Evolutionary conservation across 2,329 filamentous ascomycete genomes (phyloP).

Genomic region (Colletotrichum scovillei): DNA sequence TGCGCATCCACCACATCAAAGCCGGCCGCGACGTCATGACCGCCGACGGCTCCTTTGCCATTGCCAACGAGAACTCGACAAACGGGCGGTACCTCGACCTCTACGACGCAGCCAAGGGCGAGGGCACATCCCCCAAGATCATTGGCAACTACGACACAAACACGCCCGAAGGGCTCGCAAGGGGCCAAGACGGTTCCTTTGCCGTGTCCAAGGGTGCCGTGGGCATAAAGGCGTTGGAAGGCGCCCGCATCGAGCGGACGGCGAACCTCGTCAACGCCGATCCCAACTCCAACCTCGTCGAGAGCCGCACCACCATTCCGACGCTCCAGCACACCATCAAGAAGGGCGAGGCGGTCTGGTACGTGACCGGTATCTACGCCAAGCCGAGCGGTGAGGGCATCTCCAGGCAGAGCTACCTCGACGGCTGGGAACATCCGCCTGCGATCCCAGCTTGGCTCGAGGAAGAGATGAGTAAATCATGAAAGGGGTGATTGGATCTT

Average conservation of each 20-base stretch:
- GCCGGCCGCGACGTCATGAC: constrained; percentile 73
- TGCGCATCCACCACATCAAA: constrained; percentile 72
- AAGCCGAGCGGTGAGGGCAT: constrained; percentile 68
- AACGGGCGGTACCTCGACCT: constrained; percentile 62
- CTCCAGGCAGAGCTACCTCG: constrained; percentile 63
- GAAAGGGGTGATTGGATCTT: neutral
- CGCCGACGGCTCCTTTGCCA: constrained; percentile 81
- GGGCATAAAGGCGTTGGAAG: constrained; percentile 67
- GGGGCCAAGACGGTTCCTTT: constrained; percentile 64
- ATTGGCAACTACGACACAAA: constrained; percentile 71
- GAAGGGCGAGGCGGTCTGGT: constrained; percentile 70
- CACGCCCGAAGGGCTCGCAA: constrained; percentile 64
- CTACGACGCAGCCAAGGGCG: constrained; percentile 53
- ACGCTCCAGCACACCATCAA: constrained; percentile 72
- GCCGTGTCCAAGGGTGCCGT: constrained; percentile 67
- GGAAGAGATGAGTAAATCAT: constrained; percentile 56
- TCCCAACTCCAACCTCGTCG: constrained; percentile 81
- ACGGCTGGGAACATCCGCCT: constrained; percentile 71
- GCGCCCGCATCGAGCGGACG: constrained; percentile 54
- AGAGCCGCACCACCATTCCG: constrained; percentile 78
- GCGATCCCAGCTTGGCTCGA: constrained; percentile 70
- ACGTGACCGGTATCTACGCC: constrained; percentile 78
- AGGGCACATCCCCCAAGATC: constrained; percentile 66
- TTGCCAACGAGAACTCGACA: constrained; percentile 63
- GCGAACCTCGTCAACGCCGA: constrained; percentile 80